Evolutionary conservation across 257 asterid genomes (phyloP).

Genomic region (Ligustrum vulgare): DNA sequence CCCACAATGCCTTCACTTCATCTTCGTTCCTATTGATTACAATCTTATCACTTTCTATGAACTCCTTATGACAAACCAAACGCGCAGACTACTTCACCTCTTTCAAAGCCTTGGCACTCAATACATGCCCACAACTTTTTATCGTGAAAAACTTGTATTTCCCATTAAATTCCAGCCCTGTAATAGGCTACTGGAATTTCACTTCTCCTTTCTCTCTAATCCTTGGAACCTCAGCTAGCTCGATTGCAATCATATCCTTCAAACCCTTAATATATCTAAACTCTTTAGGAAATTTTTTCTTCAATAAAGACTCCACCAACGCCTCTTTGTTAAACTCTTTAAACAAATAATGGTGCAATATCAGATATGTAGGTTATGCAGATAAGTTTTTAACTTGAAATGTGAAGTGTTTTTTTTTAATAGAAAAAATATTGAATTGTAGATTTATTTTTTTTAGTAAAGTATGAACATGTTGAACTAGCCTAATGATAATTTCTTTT

Average conservation of each 20-base stretch:
- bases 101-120: conserved; percentile 84
- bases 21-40: conserved; percentile 83
- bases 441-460: too few species aligned
- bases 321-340: conserved; percentile 90
- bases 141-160: conserved; percentile 65
- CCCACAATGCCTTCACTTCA: conserved; percentile 74
- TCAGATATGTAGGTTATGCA: too few species aligned
- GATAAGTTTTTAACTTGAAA: too few species aligned
- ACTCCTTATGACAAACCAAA: conserved; percentile 78
- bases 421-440: too few species aligned
- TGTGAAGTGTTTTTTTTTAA: too few species aligned
- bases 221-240: conserved; percentile 52
- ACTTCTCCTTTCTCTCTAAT: conserved; percentile 32
- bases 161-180: conserved; percentile 82
- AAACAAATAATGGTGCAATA: too few species aligned
- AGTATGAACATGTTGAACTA: too few species aligned
- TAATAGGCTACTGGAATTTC: conserved; percentile 76
- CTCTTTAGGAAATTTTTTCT: conserved; percentile 75
- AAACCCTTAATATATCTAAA: conserved; percentile 78
- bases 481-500: too few species aligned
- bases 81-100: conserved; percentile 75
- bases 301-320: conserved; percentile 78
- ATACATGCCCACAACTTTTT: conserved; percentile 76
- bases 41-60: conserved; percentile 66
- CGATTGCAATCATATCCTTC: conserved; percentile 85